These are phyloP conservation scores for Colletotrichum acutatum DNA, from an alignment of 2,329 filamentous ascomycete species.

Conservation along the genomic window DNA sequence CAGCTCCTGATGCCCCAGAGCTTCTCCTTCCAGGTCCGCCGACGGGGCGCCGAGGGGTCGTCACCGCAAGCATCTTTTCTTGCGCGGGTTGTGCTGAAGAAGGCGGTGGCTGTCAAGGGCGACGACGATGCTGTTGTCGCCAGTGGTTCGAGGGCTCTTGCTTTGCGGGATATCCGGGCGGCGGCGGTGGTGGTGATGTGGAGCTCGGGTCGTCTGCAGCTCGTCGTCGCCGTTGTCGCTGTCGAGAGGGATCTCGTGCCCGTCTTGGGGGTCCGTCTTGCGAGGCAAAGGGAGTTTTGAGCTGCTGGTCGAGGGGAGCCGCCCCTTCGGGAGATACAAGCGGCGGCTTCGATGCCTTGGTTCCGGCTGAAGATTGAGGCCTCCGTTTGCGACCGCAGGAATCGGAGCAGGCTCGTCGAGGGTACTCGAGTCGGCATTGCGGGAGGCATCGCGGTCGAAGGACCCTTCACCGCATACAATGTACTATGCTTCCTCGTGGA, in stretches of 20 bases:
- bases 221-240: neutral
- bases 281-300: slow-evolving; percentile 12
- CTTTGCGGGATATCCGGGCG: slow-evolving; percentile 19
- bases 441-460: slow-evolving; percentile 47
- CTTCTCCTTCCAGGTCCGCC: slow-evolving; percentile 59
- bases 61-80: slow-evolving; percentile 41
- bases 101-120: slow-evolving; percentile 9
- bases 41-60: slow-evolving; percentile 38
- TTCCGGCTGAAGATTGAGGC: slow-evolving; percentile 61
- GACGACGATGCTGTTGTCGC: neutral
- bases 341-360: slow-evolving; percentile 36
- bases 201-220: slow-evolving; percentile 27
- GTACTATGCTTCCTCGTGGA: neutral
- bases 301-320: slow-evolving; percentile 4
- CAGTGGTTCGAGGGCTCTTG: neutral
- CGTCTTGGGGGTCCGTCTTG: slow-evolving; percentile 36
- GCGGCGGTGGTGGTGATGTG: slow-evolving; percentile 46
- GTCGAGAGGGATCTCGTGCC: slow-evolving; percentile 37
- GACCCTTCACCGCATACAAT: neutral
- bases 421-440: slow-evolving; percentile 58
- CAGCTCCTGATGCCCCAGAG: slow-evolving; percentile 56
- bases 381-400: slow-evolving; percentile 77
- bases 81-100: slow-evolving; percentile 45
- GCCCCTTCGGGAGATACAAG: neutral
- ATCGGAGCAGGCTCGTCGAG: slow-evolving; percentile 72